phyloP scores from a whole-genome alignment of 2,329 filamentous ascomycete species.

The Phialophora chinensis region DNA sequence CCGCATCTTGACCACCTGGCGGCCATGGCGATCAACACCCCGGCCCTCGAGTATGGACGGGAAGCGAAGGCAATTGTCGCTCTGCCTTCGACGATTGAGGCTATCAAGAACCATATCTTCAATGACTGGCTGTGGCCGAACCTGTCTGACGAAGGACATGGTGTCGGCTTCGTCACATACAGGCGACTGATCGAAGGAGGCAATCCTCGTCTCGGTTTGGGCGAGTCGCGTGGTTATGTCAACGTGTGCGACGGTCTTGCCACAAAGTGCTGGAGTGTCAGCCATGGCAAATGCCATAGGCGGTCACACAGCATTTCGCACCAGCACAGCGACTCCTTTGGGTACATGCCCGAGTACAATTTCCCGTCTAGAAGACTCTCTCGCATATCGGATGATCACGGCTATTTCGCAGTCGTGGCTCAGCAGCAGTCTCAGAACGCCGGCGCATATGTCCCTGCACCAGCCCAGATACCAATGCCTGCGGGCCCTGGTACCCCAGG shows the following conservation, averaged over 20 bases:
- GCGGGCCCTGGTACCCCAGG: slow-evolving; percentile 33
- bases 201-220: slow-evolving; percentile 80
- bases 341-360: slow-evolving; percentile 56
- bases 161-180: slow-evolving; percentile 89
- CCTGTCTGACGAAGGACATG: slow-evolving; percentile 92
- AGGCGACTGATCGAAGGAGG: slow-evolving; percentile 87
- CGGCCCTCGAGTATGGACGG: slow-evolving; percentile 76
- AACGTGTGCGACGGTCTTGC: slow-evolving; percentile 87
- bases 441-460: slow-evolving; percentile 15
- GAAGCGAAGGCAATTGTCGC: slow-evolving; percentile 84
- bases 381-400: slow-evolving; percentile 39
- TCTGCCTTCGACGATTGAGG: slow-evolving; percentile 84
- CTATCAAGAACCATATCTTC: slow-evolving; percentile 93
- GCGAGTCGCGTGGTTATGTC: slow-evolving; percentile 80
- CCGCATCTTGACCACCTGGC: slow-evolving; percentile 96
- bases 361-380: slow-evolving; percentile 45
- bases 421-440: slow-evolving; percentile 33
- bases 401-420: slow-evolving; percentile 38
- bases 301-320: slow-evolving; percentile 63
- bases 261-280: slow-evolving; percentile 86
- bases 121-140: slow-evolving; percentile 99
- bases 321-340: slow-evolving; percentile 60
- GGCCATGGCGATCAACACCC: slow-evolving; percentile 91
- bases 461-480: slow-evolving; percentile 21
- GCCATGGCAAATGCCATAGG: slow-evolving; percentile 87